Conservation (phyloP, 345 rosid species). For the Eucalyptus sp. region DNA sequence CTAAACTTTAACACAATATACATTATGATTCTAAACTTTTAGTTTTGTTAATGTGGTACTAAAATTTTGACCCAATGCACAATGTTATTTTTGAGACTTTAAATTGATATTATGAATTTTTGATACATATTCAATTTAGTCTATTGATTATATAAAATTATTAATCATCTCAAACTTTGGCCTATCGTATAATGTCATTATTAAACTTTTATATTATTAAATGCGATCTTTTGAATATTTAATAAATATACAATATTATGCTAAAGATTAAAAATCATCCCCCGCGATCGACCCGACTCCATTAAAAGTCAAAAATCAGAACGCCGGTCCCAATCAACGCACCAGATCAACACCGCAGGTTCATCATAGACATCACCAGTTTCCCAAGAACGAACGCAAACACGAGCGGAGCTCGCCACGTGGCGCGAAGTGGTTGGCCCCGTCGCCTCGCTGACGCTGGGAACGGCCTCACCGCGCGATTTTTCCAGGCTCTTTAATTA, state of each 20-base stretch:
- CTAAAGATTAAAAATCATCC: not conserved
- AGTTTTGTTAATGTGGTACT: fast-evolving
- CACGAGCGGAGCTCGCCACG: not conserved
- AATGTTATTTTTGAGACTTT: fast-evolving
- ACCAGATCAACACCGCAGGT: not conserved
- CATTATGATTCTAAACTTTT: fast-evolving
- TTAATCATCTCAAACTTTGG: fast-evolving
- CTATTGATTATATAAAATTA: fast-evolving
- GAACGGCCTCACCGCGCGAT: not conserved
- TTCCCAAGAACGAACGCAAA: not conserved
- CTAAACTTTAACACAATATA: fast-evolving
- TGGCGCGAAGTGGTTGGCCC: not conserved
- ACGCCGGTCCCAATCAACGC: not conserved
- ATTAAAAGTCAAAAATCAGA: not conserved
- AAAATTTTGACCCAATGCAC: fast-evolving
- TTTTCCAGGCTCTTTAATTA: not conserved
- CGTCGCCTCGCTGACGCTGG: not conserved
- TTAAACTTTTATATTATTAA: fast-evolving
- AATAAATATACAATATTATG: not conserved
- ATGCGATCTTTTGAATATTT: fast-evolving
- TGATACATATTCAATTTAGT: fast-evolving
- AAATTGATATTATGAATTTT: fast-evolving
- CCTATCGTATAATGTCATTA: fast-evolving
- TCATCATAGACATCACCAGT: not conserved
- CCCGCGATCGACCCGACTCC: not conserved